A percentile compares a stretch with the other conserved stretches of the same genome.
Evolutionary conservation across 345 rosid genomes (phyloP).

Genomic region (Hibiscus trionum): DNA sequence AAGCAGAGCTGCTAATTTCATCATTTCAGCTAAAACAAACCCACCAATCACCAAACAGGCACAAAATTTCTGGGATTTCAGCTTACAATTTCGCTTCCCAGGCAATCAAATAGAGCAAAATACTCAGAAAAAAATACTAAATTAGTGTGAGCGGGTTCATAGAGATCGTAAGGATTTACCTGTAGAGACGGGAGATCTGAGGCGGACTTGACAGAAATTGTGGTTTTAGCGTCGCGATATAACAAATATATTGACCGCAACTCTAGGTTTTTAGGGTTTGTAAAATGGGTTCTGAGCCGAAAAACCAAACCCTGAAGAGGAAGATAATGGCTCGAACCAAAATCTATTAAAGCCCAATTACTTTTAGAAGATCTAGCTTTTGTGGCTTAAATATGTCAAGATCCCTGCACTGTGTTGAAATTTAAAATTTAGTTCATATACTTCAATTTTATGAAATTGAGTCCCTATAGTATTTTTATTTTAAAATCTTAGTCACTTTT

Average conservation of each 20-base stretch:
- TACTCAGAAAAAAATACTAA: neutral
- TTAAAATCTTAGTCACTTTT: no score
- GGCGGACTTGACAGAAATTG: neutral
- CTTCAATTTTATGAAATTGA: no score
- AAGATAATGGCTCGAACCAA: neutral
- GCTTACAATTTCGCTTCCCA: neutral
- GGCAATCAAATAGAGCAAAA: neutral
- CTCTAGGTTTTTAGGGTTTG: neutral
- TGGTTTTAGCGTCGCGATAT: conserved; percentile 15
- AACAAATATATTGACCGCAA: neutral
- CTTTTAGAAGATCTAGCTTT: neutral
- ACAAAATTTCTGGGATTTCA: neutral
- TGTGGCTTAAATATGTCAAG: neutral
- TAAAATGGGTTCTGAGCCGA: neutral
- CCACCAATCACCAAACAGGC: neutral
- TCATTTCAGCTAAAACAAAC: neutral
- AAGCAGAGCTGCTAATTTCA: neutral
- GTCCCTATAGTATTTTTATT: no score
- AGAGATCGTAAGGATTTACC: neutral
- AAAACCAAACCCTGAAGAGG: neutral
- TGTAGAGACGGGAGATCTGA: conserved; percentile 6
- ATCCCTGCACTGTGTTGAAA: no score
- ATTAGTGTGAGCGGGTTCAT: neutral
- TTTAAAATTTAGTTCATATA: no score
- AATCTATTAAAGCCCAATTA: neutral